Percentiles rank a stretch among this genome's conserved stretches.
phyloP scores from a whole-genome alignment of 2,329 filamentous ascomycete species.

The Pyrenophora tritici-repentis region DNA sequence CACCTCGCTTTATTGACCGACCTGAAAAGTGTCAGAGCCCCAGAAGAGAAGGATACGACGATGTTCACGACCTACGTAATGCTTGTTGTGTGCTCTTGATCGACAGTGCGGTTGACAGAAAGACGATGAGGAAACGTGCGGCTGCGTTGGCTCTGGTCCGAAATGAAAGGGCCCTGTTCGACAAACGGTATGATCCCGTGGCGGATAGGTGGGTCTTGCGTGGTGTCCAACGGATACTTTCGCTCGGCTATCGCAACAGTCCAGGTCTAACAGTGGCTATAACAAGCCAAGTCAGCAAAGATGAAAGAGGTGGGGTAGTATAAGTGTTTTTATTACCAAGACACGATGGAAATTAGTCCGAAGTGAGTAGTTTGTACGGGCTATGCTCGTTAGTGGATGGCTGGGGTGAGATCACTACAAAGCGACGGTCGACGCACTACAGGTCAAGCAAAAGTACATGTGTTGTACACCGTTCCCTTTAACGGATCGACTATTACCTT shows the following conservation, averaged over 20 bases:
- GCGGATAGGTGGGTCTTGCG: conserved; percentile 26
- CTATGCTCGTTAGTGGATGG: neutral
- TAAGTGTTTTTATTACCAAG: neutral
- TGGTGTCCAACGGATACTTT: conserved; percentile 28
- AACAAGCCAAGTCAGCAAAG: conserved; percentile 26
- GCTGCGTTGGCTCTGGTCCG: conserved; percentile 15
- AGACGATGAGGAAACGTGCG: conserved; percentile 14
- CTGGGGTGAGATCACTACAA: conserved; percentile 1
- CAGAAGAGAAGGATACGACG: neutral
- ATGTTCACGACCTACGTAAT: conserved; percentile 19
- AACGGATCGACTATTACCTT: conserved; percentile 23
- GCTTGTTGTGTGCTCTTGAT: neutral
- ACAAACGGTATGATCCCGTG: conserved; percentile 34
- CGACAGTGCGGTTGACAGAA: conserved; percentile 1
- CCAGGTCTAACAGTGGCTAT: conserved; percentile 21
- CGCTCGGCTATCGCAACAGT: conserved; percentile 23
- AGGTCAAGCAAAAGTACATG: conserved; percentile 20
- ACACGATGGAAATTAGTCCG: neutral
- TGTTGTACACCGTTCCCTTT: conserved; percentile 23
- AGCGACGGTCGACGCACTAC: conserved; percentile 10
- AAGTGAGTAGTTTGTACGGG: neutral
- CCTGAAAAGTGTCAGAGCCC: conserved; percentile 13
- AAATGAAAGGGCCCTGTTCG: conserved; percentile 19
- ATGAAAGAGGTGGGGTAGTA: conserved; percentile 3
- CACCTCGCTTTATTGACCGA: neutral